Evolutionary conservation across 2,329 filamentous ascomycete genomes (phyloP).

Genomic region (Pseudocercospora ulei): DNA sequence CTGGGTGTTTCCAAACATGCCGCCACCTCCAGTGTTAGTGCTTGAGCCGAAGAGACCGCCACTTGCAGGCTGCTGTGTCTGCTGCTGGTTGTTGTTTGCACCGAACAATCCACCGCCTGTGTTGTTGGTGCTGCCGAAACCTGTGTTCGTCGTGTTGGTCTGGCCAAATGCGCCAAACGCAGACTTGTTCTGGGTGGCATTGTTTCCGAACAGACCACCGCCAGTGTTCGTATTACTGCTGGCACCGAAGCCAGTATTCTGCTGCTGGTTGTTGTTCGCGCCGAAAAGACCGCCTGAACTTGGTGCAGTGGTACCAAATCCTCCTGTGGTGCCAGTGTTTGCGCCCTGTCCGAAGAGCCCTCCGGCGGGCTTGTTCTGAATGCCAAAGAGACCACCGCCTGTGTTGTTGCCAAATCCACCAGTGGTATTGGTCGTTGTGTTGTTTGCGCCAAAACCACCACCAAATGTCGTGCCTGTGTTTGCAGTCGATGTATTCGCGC

Average conservation of each 20-base stretch:
- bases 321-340: conserved; percentile 15
- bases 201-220: conserved; percentile 16
- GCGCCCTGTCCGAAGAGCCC: conserved; percentile 22
- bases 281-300: conserved; percentile 23
- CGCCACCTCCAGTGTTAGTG: conserved; percentile 30
- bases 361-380: conserved; percentile 28
- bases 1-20: conserved; percentile 29
- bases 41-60: conserved; percentile 34
- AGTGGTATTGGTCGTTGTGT: conserved; percentile 30
- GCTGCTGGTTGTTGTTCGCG: conserved; percentile 15
- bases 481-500: conserved; percentile 22
- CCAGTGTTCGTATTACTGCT: conserved; percentile 16
- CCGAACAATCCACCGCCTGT: conserved; percentile 25
- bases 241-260: conserved; percentile 13
- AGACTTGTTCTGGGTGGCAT: conserved; percentile 23
- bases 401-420: conserved; percentile 33
- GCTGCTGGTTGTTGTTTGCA: conserved; percentile 23
- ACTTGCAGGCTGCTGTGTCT: conserved; percentile 11
- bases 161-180: conserved; percentile 21
- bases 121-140: conserved; percentile 24
- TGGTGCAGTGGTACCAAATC: conserved; percentile 21
- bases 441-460: conserved; percentile 39
- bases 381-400: conserved; percentile 30
- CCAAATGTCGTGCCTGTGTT: conserved; percentile 34
- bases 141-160: conserved; percentile 15